Base-by-base conservation (phyloP, 257 asterid genomes). In the Vinca minor region DNA sequence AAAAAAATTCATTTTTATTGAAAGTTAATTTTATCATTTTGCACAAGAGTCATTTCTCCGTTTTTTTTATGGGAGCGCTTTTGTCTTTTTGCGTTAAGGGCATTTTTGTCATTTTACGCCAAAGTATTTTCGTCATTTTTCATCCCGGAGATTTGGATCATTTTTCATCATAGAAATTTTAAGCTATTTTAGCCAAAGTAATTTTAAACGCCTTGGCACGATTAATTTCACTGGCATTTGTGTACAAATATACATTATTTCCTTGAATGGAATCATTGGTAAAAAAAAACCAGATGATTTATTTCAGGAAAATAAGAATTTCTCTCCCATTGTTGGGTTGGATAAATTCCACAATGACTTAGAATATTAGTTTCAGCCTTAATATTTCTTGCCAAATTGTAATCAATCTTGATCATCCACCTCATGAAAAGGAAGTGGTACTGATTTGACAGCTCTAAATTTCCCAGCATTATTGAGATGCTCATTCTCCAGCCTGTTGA, bases 391-490 rank as follows among this genome's bases (percentile, higher is more conserved):
- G 66, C 76, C 63, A 71, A 61, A 52, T 70, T 62, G 58, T 26
- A 29, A 21, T 89, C 80, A 86, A 56, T 83, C 89, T 79, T 82
- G 73, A 31, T 84, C 94, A 72, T 86, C 92, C 73, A 87, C 85
- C 74, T 85, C 91, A 62, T 82, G 95, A 65, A 92, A 92, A 55
- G 97, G 98, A 64, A 92, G 94, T 74, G 98, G 97, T 36, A 92
- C 87, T 66, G 70, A 75, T 73, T 87, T 89, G 63, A 92, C 89
- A 29, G 97, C 98, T 78, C 98, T 85, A 57, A 82, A 91, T 62
- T 91, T 88, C 35, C 95, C 98, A 25, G 87, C 94, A 79, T 92
- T 92, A 69, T 92, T 92, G 63, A 92, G 91, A 87, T 92, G 98
- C 83, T 92, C 98, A 77, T 92, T 92, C 89, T 92, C 98, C 87